A percentile compares a stretch with the other conserved stretches of the same genome.
phyloP scores from a whole-genome alignment of 768 basidiomycete species.

The Serendipita sp. region DNA sequence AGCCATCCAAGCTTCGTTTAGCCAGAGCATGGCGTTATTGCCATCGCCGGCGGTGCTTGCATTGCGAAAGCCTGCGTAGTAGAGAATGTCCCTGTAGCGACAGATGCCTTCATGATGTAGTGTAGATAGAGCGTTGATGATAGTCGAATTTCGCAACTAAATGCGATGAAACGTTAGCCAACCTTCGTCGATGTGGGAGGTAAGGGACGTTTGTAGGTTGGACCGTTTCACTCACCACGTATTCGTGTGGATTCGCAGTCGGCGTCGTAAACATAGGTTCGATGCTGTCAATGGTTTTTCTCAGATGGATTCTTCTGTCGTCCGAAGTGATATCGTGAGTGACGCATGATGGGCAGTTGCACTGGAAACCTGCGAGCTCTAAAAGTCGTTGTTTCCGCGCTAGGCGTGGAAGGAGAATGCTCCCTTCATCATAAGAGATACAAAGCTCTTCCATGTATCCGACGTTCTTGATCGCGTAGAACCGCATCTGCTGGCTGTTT shows the following conservation, averaged over 20 bases:
- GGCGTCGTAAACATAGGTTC: too few relatives aligned
- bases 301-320: background rate
- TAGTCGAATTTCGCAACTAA: background rate
- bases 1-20: background rate
- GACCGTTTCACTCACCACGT: too few relatives aligned
- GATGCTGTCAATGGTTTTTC: background rate
- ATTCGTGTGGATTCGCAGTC: too few relatives aligned
- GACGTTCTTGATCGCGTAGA: too few relatives aligned
- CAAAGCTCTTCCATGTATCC: too few relatives aligned
- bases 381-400: background rate
- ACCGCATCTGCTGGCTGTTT: too few relatives aligned
- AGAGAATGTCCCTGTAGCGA: background rate
- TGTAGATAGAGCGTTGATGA: background rate
- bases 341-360: too few relatives aligned
- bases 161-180: background rate
- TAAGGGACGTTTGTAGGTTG: too few relatives aligned
- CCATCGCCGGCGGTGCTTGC: background rate
- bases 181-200: too few relatives aligned
- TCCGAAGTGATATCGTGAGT: background rate
- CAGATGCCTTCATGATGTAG: background rate
- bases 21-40: constrained; percentile 3
- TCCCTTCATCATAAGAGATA: background rate
- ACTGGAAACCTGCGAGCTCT: background rate
- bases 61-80: background rate
- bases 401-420: background rate